A percentile compares a stretch with the other conserved stretches of the same genome.
These are phyloP conservation scores for Andrographis paniculata DNA, from an alignment of 305 asterid genomes.

Conservation along the genomic window DNA sequence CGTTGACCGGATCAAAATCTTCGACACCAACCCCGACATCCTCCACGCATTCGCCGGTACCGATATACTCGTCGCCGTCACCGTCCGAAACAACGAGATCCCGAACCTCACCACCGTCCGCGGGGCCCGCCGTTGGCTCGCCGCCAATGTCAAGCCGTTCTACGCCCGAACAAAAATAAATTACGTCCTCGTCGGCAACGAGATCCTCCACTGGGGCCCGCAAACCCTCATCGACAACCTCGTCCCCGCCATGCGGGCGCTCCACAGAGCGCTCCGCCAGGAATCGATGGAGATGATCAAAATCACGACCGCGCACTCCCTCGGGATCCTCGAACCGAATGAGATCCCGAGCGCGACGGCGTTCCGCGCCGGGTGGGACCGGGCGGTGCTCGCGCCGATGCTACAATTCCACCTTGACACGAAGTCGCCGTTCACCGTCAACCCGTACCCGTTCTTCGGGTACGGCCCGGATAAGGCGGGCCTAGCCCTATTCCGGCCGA, in stretches of 20 bases:
- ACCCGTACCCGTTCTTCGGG: not conserved
- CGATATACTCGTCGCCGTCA: not conserved
- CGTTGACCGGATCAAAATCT: not conserved
- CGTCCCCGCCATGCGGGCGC: not conserved
- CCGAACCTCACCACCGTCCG: not conserved
- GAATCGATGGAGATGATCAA: not conserved
- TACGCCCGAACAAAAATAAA: not conserved
- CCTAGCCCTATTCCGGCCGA: not conserved
- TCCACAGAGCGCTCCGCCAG: not conserved
- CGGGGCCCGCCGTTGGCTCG: not conserved
- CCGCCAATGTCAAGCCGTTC: not conserved
- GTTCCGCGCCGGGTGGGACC: not conserved
- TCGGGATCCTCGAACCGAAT: not conserved
- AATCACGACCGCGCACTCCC: not conserved
- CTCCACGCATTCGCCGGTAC: not conserved
- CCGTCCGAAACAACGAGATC: not conserved
- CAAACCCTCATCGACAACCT: not conserved
- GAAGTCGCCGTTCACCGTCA: not conserved
- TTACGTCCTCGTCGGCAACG: not conserved
- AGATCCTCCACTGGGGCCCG: constrained; percentile 3
- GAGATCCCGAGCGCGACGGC: not conserved
- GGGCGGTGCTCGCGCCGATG: not conserved
- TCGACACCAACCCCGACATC: not conserved
- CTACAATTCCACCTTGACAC: not conserved
- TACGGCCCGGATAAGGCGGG: not conserved